Evolutionary conservation across 1,284 basidiomycete species (phyloP), one percentile per base, ranked within the genome.

Genomic region (Anthracocystis walkeri): DNA sequence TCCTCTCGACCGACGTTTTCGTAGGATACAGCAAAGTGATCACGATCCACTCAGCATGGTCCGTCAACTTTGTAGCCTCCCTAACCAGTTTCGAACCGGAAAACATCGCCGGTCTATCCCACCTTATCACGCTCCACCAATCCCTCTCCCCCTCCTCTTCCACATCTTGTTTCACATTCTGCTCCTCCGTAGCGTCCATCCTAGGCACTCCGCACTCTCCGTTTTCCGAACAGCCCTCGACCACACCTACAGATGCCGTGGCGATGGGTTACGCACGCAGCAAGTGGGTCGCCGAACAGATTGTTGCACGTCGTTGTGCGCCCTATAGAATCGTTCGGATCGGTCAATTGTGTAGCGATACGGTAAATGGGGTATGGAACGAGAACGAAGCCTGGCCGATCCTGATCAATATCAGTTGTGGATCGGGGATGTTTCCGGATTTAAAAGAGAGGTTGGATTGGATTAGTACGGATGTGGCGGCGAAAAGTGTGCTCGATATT

Each of bases 221-320:
- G 3, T 11, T 62, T 7, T 27, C 18, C 1, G 73, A 75, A 27
- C 42, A 7, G 5, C 25, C 58, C 1, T 57, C 67, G 1, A 29
- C 33, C 3, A n/a, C 27, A 0, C 57, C 73, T 14, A 14, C 16
- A 4, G 57, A 63, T 18, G 67, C 73, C 4, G 67, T 64, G 4
- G 45, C 64, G 5, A 70, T 75, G 67, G 73, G 73, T 0, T 75
- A 75, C 23, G 73, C 73, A 12, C 59, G 73, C 12, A 71, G 67
- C 58, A 91, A 91, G 79, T 91, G 90, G 89, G 88, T 90, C 0
- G 88, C 88, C 0, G 90, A 91, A 85, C 89, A 88, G 75, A 60
- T 91, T 0, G 88, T 88, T 68, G 79, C 50, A 76, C 76, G 59
- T 2, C 56, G 59, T 12, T 25, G 25, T 14, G 21, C 21, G 4